Conservation (phyloP, 129 eudicot genomes). For the Flaveria brownii region DNA sequence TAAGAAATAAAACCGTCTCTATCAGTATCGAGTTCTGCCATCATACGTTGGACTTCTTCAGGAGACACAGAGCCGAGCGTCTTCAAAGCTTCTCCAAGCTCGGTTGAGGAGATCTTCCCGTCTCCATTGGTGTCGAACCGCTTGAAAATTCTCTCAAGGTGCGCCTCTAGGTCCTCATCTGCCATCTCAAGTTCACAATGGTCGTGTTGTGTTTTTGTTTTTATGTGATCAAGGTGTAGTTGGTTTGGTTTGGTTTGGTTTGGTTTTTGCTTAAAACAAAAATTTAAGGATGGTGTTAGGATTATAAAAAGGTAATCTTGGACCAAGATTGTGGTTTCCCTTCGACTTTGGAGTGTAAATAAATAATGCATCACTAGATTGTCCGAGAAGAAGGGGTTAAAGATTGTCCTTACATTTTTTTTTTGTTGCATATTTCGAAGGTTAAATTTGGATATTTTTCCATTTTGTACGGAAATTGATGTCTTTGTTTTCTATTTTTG, state of each 20-base stretch:
- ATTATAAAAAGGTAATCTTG: conserved; percentile 34
- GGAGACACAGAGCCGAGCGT: conserved; percentile 61
- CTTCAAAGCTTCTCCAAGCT: conserved; percentile 85
- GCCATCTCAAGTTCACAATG: conserved; percentile 43
- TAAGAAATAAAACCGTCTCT: conserved; percentile 80
- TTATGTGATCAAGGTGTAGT: background rate
- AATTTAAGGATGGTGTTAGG: background rate
- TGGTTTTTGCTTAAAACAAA: background rate
- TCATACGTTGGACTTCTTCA: conserved; percentile 68
- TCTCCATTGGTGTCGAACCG: conserved; percentile 79
- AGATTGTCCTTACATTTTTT: conserved; percentile 21
- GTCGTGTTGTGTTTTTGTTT: background rate
- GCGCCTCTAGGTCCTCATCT: conserved; percentile 50
- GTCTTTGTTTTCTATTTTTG: too few species aligned
- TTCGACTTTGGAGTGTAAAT: conserved; percentile 29
- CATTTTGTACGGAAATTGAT: too few species aligned
- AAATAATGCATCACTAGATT: conserved; percentile 22
- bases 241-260: background rate
- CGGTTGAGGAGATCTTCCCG: conserved; percentile 73
- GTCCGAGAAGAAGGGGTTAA: conserved; percentile 29
- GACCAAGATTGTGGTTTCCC: conserved; percentile 40
- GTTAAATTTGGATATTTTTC: too few species aligned
- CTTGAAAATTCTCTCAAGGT: conserved; percentile 78
- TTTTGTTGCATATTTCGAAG: background rate
- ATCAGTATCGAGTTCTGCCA: conserved; percentile 80